A percentile compares a stretch with the other conserved stretches of the same genome.
phyloP scores from a whole-genome alignment of 257 asterid species.

The Gynochthodes officinalis region DNA sequence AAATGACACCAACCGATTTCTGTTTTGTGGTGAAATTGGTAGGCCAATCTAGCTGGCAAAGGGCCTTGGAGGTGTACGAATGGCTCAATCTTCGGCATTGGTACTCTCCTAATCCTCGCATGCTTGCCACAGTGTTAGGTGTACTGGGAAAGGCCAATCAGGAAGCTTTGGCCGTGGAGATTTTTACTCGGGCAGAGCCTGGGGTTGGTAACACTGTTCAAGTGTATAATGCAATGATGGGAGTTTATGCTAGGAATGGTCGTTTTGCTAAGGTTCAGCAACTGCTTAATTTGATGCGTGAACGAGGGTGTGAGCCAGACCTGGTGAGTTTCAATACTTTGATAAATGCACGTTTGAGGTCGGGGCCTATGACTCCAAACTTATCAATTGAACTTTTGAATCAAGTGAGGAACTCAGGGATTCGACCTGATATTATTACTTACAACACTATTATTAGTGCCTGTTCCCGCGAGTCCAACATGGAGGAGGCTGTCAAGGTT shows the following conservation, averaged over 20 bases:
- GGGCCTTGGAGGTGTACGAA: slow-evolving; percentile 89
- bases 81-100: slow-evolving; percentile 88
- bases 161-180: slow-evolving; percentile 81
- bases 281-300: slow-evolving; percentile 77
- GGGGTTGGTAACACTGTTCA: slow-evolving; percentile 62
- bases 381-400: slow-evolving; percentile 63
- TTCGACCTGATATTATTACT: slow-evolving; percentile 84
- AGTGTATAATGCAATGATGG: slow-evolving; percentile 97
- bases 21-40: slow-evolving; percentile 88
- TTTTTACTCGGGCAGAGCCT: slow-evolving; percentile 62
- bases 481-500: slow-evolving; percentile 79
- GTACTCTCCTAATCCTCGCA: slow-evolving; percentile 81
- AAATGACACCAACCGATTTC: slow-evolving; percentile 93
- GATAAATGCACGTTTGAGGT: slow-evolving; percentile 81
- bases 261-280: slow-evolving; percentile 65
- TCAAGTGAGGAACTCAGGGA: slow-evolving; percentile 76
- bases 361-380: slow-evolving; percentile 63
- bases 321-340: slow-evolving; percentile 89
- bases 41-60: slow-evolving; percentile 85
- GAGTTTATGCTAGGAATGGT: slow-evolving; percentile 87
- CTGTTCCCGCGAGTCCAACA: slow-evolving; percentile 79
- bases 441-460: slow-evolving; percentile 91
- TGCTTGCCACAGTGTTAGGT: slow-evolving; percentile 80
- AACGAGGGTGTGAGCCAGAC: slow-evolving; percentile 83
- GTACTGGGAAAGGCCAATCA: slow-evolving; percentile 93